Base-by-base conservation (phyloP, 2,329 filamentous ascomycete species). In the Xylariaceae sp. region DNA sequence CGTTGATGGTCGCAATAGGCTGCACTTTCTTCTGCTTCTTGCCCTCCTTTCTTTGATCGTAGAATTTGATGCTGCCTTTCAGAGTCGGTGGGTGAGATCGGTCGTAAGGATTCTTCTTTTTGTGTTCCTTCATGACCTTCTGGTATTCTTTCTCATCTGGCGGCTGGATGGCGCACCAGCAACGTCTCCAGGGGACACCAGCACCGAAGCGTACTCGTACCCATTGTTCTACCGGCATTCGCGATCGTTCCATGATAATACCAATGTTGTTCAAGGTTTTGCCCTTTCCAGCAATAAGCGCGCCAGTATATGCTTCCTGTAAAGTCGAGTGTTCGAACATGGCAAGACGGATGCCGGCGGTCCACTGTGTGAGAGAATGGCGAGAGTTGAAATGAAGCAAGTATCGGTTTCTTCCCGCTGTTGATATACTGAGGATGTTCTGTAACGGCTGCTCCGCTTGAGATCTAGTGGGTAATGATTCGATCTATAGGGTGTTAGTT, bases 221-320 rank as follows among this genome's bases (percentile, higher is more conserved):
- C 93, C 93, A 98, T 61, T 95, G 90, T 64, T 95, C 90, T 33
- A 87, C 81, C 57, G 83, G 85, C 56, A 88, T 79, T 45, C 77
- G 83, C 17, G 86, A 79, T 38, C 88, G 82, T 56, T 94, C 88
- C 78, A 97, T 86, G 54, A 98, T 92, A 21, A 83, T 69, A 56
- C 85, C 86, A 62, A 97, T 97, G 62, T 90, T 93, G 71, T 96
- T 96, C 43, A 98, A 68, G 1, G 71, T 69, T 65, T 90, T 94
- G 47, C 91, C 93, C 69, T 96, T 97, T 44, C 91, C 93, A 10
- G 93, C 93, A 61, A 98, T 93, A 36, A 98, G 73, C 17, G 92
- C 92, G 6, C 93, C 93, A 0, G 93, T 98, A 64, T 98, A 98
- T 1, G 93, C 90, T 69, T 98, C 93, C 63, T 97, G 92, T 25